A percentile compares a stretch with the other conserved stretches of the same genome.
phyloP scores from a whole-genome alignment of 2,329 filamentous ascomycete genomes.

The Cercospora nicotianae region DNA sequence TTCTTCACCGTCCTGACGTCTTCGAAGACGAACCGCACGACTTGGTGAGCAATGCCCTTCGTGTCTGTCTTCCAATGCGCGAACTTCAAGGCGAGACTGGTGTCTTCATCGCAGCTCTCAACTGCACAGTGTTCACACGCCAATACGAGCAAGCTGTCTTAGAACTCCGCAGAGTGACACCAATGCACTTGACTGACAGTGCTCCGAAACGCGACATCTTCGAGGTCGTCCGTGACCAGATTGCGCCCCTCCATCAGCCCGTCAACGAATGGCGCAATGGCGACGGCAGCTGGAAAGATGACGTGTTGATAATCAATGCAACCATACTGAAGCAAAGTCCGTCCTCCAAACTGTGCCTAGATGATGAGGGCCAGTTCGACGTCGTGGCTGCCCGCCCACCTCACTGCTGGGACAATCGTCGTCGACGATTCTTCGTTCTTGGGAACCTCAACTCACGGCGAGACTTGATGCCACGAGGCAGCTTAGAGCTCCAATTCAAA shows the following conservation, averaged over 20 bases:
- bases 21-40: slow-evolving; percentile 9
- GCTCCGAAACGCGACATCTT: not conserved
- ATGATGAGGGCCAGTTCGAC: not conserved
- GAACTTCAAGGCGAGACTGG: not conserved
- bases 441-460: not conserved
- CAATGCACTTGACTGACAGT: not conserved
- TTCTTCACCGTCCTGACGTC: slow-evolving; percentile 1
- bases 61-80: slow-evolving; percentile 4
- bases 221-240: slow-evolving; percentile 2
- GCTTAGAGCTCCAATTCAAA: not conserved
- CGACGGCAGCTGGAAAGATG: not conserved
- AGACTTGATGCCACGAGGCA: slow-evolving; percentile 1
- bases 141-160: slow-evolving; percentile 1
- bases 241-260: not conserved
- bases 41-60: not conserved
- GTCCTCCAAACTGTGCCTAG: not conserved
- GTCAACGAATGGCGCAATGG: slow-evolving; percentile 1
- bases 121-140: not conserved
- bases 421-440: slow-evolving; percentile 1
- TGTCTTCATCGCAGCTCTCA: not conserved
- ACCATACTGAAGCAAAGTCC: slow-evolving; percentile 9
- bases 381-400: not conserved
- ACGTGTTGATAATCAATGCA: not conserved
- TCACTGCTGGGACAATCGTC: slow-evolving; percentile 6
- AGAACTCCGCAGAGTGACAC: not conserved